A percentile compares a stretch with the other conserved stretches of the same genome.
These are phyloP conservation scores for Phytomonas francai DNA, from an alignment of 208 protist species.

Conservation along the genomic window DNA sequence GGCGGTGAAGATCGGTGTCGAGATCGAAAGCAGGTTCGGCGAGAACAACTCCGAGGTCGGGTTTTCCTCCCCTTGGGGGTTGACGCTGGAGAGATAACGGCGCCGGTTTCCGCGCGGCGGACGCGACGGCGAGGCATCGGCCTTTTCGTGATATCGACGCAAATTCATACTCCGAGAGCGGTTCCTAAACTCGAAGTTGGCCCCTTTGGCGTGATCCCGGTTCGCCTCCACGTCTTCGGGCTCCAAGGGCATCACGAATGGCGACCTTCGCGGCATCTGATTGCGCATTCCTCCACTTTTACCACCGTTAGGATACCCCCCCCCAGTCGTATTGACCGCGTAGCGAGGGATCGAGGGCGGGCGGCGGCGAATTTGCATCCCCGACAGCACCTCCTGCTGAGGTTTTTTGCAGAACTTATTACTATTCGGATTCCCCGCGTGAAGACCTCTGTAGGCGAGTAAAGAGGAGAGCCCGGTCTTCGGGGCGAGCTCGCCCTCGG, in stretches of 20 bases:
- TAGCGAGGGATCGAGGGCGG: constrained; percentile 40
- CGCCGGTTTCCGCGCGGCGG: constrained; percentile 24
- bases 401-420: constrained; percentile 8
- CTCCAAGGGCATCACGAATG: neutral
- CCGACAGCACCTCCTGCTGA: constrained; percentile 38
- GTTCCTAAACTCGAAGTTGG: neutral
- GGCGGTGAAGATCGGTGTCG: no score
- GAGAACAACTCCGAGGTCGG: no score
- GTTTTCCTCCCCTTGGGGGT: neutral
- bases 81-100: constrained; percentile 9
- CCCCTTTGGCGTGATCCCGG: neutral
- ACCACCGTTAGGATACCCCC: neutral
- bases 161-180: neutral
- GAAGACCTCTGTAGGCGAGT: neutral
- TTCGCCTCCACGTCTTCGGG: neutral
- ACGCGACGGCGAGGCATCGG: constrained; percentile 41
- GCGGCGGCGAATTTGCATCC: constrained; percentile 65
- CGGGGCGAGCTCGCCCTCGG: constrained; percentile 1
- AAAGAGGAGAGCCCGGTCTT: neutral
- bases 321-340: neutral
- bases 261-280: neutral
- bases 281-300: neutral
- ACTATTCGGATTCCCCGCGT: neutral
- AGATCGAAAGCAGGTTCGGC: no score
- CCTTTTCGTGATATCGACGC: constrained; percentile 16